Evolutionary conservation across 345 rosid species (phyloP).

Genomic region (Brassica napus): DNA sequence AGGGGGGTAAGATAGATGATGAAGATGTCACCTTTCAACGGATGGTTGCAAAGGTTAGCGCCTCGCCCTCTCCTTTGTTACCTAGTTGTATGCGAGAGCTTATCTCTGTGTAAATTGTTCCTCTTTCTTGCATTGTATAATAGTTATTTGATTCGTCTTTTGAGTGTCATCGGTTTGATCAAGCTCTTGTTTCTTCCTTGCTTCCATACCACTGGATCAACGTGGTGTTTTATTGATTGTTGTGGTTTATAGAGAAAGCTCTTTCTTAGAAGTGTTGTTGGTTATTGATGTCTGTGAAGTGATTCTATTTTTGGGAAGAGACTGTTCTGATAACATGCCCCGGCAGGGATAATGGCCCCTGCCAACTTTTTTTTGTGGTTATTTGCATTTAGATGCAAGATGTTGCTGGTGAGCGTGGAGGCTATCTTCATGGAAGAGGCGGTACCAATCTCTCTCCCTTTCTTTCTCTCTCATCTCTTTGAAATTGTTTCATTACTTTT

Average conservation of each 20-base stretch:
- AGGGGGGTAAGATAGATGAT: slow-evolving; percentile 88
- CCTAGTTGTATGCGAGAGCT: neutral
- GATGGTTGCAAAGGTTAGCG: slow-evolving; percentile 99
- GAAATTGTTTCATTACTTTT: neutral
- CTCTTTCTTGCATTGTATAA: neutral
- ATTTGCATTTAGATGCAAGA: slow-evolving; percentile 96
- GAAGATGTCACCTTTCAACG: slow-evolving; percentile 97
- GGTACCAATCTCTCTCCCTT: slow-evolving; percentile 44
- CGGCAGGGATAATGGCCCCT: slow-evolving; percentile 91
- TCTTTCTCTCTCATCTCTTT: neutral
- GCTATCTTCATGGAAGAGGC: slow-evolving; percentile 98
- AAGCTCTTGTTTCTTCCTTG: neutral
- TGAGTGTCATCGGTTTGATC: neutral
- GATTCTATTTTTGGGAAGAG: slow-evolving; percentile 6
- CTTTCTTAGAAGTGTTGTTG: slow-evolving; percentile 4
- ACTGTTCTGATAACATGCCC: slow-evolving; percentile 96
- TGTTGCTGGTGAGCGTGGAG: slow-evolving; percentile 99
- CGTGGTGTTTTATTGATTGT: neutral
- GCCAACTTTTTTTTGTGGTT: slow-evolving; percentile 47
- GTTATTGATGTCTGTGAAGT: slow-evolving; percentile 7
- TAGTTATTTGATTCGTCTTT: neutral
- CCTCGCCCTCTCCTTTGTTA: slow-evolving; percentile 50
- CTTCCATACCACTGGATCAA: neutral
- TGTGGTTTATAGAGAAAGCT: neutral
- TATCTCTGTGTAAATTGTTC: neutral